Conservation (phyloP, 192 early-diverging fungal species). For the Funneliformis mosseae region DNA sequence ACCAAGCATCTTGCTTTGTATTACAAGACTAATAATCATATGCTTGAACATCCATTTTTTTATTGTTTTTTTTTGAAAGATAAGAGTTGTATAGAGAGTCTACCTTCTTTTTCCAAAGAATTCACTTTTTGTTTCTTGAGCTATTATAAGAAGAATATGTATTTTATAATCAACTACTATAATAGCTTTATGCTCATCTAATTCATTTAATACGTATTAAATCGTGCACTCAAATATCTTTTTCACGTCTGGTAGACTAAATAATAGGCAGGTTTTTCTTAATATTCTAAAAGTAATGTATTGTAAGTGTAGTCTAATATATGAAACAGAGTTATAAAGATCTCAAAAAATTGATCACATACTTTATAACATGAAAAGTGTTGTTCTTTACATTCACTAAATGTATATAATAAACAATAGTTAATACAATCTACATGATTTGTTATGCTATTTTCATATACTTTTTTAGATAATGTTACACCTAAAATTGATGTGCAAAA, state of each 20-base stretch:
- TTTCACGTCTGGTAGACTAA: not conserved
- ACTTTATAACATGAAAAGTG: not conserved
- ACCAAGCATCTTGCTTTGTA: no score
- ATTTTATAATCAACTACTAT: not conserved
- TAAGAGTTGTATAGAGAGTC: no score
- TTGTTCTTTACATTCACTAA: not conserved
- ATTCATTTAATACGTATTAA: not conserved
- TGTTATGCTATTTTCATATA: no score
- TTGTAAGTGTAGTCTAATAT: not conserved
- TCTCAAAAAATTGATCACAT: not conserved
- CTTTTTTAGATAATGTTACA: no score
- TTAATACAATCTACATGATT: no score
- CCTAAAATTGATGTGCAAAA: no score
- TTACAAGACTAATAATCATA: no score
- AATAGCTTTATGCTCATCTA: not conserved
- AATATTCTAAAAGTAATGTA: not conserved
- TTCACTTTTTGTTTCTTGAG: not conserved
- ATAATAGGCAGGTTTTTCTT: not conserved
- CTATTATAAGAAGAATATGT: no score
- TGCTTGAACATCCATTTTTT: no score
- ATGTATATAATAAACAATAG: no score
- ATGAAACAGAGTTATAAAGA: not conserved
- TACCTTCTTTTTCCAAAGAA: not conserved
- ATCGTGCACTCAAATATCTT: not conserved
- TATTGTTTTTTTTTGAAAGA: no score